Evolutionary conservation across 2,329 filamentous ascomycete genomes (phyloP).

Genomic region (Sodiomyces alkalinus): DNA sequence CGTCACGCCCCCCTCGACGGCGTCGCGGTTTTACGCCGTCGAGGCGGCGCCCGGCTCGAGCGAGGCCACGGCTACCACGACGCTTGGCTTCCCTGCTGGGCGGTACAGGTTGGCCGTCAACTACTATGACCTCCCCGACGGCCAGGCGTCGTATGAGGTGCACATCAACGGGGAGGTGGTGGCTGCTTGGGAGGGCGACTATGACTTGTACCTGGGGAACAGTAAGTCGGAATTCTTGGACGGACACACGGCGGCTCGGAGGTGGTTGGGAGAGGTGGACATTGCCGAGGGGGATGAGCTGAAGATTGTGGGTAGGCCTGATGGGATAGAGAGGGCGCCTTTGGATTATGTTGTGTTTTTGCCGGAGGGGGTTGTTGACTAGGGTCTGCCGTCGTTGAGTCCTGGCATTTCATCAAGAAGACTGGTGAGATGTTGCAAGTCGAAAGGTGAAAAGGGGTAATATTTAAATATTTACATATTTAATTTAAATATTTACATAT

Average conservation of each 20-base stretch:
- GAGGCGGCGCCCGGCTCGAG: conserved; percentile 42
- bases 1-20: conserved; percentile 39
- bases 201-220: conserved; percentile 44
- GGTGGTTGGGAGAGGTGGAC: conserved; percentile 38
- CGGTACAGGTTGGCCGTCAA: conserved; percentile 50
- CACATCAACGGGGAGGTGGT: conserved; percentile 36
- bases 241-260: conserved; percentile 47
- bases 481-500: too few species aligned
- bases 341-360: conserved; percentile 52
- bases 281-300: conserved; percentile 35
- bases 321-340: conserved; percentile 48
- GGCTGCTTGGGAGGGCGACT: conserved; percentile 43
- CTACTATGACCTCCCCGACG: conserved; percentile 49
- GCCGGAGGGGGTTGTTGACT: conserved; percentile 42
- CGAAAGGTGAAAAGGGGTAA: too few species aligned
- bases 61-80: conserved; percentile 29
- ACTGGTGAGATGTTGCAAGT: too few species aligned
- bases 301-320: conserved; percentile 38
- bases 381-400: too few species aligned
- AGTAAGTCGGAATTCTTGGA: conserved; percentile 43
- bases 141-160: conserved; percentile 38
- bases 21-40: conserved; percentile 1
- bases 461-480: too few species aligned
- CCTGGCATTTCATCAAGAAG: too few species aligned
- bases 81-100: conserved; percentile 31